These are phyloP conservation scores for Albizia julibrissin DNA, from an alignment of 306 rosid species.

Conservation along the genomic window DNA sequence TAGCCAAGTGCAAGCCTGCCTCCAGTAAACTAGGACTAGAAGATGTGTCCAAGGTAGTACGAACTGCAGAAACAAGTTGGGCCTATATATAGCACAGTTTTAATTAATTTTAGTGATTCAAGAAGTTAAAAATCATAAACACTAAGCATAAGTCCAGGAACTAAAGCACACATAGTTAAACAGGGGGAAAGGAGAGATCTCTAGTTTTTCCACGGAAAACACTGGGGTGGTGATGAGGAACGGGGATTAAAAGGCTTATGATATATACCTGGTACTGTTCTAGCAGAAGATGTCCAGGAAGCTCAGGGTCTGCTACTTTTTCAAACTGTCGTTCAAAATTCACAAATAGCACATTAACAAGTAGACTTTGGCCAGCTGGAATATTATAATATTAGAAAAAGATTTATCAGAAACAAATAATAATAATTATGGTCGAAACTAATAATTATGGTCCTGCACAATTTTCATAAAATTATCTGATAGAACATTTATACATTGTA, in stretches of 20 bases:
- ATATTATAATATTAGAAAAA: conserved; percentile 22
- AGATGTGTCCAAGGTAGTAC: conserved; percentile 84
- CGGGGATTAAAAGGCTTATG: neutral
- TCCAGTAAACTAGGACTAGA: conserved; percentile 93
- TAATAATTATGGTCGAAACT: conserved; percentile 18
- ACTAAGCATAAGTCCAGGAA: neutral
- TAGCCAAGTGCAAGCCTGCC: conserved; percentile 95
- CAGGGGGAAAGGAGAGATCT: neutral
- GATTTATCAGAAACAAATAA: conserved; percentile 19
- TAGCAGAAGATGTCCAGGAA: conserved; percentile 90
- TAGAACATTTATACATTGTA: neutral
- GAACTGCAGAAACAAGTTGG: conserved; percentile 94
- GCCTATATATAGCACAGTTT: conserved; percentile 62
- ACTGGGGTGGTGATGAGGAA: neutral
- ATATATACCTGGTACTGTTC: conserved; percentile 91
- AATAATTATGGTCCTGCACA: conserved; percentile 20
- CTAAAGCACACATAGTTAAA: conserved; percentile 13
- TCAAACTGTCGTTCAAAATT: conserved; percentile 69
- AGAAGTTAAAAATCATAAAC: conserved; percentile 31
- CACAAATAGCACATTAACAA: conserved; percentile 36
- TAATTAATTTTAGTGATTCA: conserved; percentile 35
- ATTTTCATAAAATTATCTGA: conserved; percentile 3
- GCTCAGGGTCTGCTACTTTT: conserved; percentile 82
- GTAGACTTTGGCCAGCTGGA: conserved; percentile 6
- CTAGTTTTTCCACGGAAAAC: neutral